These are phyloP conservation scores for Lasiodiplodia theobromae DNA, from an alignment of 2,329 filamentous ascomycete species.

Conservation along the genomic window DNA sequence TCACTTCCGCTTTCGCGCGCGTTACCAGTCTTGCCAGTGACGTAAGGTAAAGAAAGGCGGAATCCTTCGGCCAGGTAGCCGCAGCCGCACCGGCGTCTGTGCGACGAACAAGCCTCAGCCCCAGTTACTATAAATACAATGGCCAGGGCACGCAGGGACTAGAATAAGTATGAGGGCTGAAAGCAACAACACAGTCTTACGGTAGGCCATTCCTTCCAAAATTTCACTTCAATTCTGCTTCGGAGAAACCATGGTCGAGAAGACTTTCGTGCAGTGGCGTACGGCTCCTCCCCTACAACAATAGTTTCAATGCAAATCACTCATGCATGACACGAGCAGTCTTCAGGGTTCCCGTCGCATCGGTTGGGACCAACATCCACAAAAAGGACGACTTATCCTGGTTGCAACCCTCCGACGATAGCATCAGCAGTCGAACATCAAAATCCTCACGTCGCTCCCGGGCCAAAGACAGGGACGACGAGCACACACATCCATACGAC, in stretches of 20 bases:
- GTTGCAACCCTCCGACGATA: background rate
- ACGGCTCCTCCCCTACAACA: background rate
- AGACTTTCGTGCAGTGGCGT: constrained; percentile 11
- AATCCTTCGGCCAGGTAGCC: constrained; percentile 5
- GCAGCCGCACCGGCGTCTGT: background rate
- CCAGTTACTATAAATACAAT: constrained; percentile 7
- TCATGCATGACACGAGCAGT: background rate
- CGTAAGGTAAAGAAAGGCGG: constrained; percentile 7
- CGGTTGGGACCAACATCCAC: constrained; percentile 18
- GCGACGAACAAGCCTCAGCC: background rate
- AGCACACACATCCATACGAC: constrained; percentile 14
- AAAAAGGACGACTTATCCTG: constrained; percentile 2
- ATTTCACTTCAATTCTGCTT: background rate
- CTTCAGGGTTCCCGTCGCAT: constrained; percentile 15
- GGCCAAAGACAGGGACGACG: background rate
- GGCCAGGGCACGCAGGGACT: background rate
- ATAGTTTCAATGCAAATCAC: background rate
- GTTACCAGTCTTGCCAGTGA: background rate
- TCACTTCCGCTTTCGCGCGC: background rate
- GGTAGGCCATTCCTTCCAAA: background rate
- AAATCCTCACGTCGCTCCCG: background rate
- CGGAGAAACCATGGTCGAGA: background rate
- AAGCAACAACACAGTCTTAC: background rate
- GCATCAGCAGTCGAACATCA: background rate
- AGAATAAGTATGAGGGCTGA: background rate